A percentile compares a stretch with the other conserved stretches of the same genome.
phyloP scores from a whole-genome alignment of 2,329 filamentous ascomycete genomes.

The Didymellaceae sp. region DNA sequence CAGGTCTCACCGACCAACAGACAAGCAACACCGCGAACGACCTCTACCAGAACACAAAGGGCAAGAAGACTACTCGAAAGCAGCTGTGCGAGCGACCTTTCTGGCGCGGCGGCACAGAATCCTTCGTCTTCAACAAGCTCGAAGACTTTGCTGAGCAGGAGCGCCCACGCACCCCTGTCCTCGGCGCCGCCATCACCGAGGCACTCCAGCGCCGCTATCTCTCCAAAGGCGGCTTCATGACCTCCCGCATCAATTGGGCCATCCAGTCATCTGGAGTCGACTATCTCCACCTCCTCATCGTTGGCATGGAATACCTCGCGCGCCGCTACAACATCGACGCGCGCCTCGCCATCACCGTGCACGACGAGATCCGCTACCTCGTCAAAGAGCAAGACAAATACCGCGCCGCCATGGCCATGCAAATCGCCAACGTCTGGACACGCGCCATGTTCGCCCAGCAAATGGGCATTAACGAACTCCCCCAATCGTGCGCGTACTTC shows the following conservation, averaged over 20 bases:
- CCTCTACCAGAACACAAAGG: slow-evolving; percentile 89
- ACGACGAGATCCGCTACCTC: slow-evolving; percentile 96
- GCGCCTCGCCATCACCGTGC: slow-evolving; percentile 89
- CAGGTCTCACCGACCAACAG: slow-evolving; percentile 77
- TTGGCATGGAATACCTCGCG: slow-evolving; percentile 92
- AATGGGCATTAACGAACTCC: slow-evolving; percentile 92
- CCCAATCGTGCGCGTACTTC: slow-evolving; percentile 94
- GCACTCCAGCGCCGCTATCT: slow-evolving; percentile 89
- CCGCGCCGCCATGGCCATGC: slow-evolving; percentile 86
- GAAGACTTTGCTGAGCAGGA: slow-evolving; percentile 98
- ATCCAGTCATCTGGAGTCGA: slow-evolving; percentile 98
- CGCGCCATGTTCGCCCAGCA: slow-evolving; percentile 97
- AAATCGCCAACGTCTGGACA: slow-evolving; percentile 95
- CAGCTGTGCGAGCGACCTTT: slow-evolving; percentile 76
- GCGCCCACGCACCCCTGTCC: slow-evolving; percentile 83
- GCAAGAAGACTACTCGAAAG: slow-evolving; percentile 80
- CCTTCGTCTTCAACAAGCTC: slow-evolving; percentile 96
- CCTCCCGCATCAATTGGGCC: slow-evolving; percentile 97
- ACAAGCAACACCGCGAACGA: slow-evolving; percentile 77
- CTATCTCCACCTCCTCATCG: slow-evolving; percentile 91
- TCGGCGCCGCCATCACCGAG: slow-evolving; percentile 95
- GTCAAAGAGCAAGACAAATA: slow-evolving; percentile 87
- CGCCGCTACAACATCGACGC: slow-evolving; percentile 84
- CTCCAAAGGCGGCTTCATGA: slow-evolving; percentile 89
- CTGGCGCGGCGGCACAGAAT: slow-evolving; percentile 96